Evolutionary conservation across 1,284 basidiomycete genomes (phyloP), one percentile per base, ranked within the genome.

Genomic region (Boletus subluridellus): DNA sequence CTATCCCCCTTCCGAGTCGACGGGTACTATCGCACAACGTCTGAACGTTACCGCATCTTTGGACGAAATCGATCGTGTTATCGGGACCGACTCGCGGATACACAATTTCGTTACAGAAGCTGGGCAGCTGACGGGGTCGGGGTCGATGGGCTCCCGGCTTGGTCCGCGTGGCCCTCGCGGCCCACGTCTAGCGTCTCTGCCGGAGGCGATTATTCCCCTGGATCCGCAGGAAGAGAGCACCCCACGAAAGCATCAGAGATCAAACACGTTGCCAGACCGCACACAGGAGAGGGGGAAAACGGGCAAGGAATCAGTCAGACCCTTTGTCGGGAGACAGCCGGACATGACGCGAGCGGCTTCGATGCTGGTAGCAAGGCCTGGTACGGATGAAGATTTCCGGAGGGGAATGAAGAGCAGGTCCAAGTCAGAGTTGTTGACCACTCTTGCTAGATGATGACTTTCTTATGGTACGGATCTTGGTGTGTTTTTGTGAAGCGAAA

Each of bases 281-380:
- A 71, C 76, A n/a, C 76, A 75, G 54, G 71, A 77, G 53, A 79
- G 77, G 62, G 63, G 73, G 28, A 61, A 69, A 39, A 44, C 41
- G 38, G 48, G 30, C 41, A 63, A 54, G 44, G 65, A 58, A 4
- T 15, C 34, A 1, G 59, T 72, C 35, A 61, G 28, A 45, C 71
- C 71, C 3, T 73, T 72, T 54, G 41, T 70, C 8, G 71, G 61
- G 32, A 71, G 54, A 45, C 68, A 55, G 28, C 69, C 68, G 8
- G 55, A 57, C 26, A 48, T 69, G 48, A 66, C 59, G 6, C 65
- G 68, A 32, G 15, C 63, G 26, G 60, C 66, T 35, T 70, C 69
- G 28, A 59, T 60, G 65, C 30, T 55, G 38, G 24, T 63, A 37
- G 53, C 57, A 39, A 70, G 54, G 55, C 30, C 50, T 30, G 35